These are phyloP conservation scores for Pseudocercospora musae DNA, from an alignment of 2,329 filamentous ascomycete species.

Conservation along the genomic window DNA sequence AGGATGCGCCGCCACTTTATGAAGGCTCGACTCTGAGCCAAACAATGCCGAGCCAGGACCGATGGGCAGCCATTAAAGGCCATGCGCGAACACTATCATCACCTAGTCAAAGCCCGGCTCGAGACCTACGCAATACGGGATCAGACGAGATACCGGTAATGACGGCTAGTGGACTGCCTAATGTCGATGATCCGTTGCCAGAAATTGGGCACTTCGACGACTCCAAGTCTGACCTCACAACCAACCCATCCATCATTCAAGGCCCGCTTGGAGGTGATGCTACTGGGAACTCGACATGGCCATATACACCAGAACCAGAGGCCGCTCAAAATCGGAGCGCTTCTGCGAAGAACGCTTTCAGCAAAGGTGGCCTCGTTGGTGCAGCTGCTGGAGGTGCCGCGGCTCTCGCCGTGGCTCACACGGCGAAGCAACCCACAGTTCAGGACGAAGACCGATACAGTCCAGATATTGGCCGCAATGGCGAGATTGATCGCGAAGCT, in stretches of 20 bases:
- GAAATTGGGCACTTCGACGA: conserved; percentile 68
- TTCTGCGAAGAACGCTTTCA: conserved; percentile 16
- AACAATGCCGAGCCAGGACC: conserved; percentile 31
- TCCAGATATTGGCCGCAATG: neutral
- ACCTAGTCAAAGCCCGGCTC: conserved; percentile 49
- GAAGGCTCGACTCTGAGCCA: conserved; percentile 34
- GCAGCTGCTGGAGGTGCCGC: conserved; percentile 30
- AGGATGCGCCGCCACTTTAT: conserved; percentile 27
- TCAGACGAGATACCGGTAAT: conserved; percentile 51
- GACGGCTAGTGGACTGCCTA: conserved; percentile 67
- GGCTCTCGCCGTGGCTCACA: conserved; percentile 23
- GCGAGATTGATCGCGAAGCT: conserved; percentile 16
- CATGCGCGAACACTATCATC: conserved; percentile 45
- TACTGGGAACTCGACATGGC: conserved; percentile 47
- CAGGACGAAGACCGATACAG: conserved; percentile 27
- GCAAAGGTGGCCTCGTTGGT: conserved; percentile 20
- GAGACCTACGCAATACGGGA: conserved; percentile 19
- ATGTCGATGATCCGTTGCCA: conserved; percentile 67
- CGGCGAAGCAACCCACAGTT: conserved; percentile 39
- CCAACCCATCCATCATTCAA: conserved; percentile 80
- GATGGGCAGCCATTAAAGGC: conserved; percentile 40
- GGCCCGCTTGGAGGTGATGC: conserved; percentile 64
- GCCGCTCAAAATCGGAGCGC: conserved; percentile 16
- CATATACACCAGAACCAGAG: conserved; percentile 33
- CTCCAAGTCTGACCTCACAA: conserved; percentile 64